Base-by-base conservation (phyloP, 768 basidiomycete genomes). In the Leccinum incarnatum region DNA sequence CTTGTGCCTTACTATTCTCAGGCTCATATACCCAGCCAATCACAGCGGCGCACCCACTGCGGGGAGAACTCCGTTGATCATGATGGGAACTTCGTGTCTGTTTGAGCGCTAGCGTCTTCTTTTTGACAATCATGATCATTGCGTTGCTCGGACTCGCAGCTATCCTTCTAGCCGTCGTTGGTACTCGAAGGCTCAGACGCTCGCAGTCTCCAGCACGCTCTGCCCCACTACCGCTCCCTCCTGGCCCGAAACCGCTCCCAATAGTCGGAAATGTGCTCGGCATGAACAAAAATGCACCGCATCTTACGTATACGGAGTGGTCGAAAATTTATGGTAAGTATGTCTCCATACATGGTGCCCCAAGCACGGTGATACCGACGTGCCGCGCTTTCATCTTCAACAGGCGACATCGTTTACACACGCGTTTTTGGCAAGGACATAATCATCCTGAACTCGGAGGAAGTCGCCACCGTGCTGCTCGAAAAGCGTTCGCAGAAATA, bases 401-500 rank as follows among this genome's bases (percentile, higher is more conserved):
- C 17, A 49, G 48, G 48, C 14, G 48, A 49, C 25, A 49, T 49
- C 21, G 45, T 65, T 12, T 49, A 57, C 21, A 21, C 19, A 0
- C 52, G 47, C 19, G 62, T 81, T 21, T 69, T 84, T 52, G 75
- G 77, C 30, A 76, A 80, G 56, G 73, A 79, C 3, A 74, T 84
- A 66, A 64, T 86, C 53, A 71, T 84, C 51, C 65, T 86, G 49
- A 84, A 79, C 69, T 77, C 76, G 65, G 66, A 78, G 55, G 71
- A 80, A 59, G 76, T 74, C 10, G 78, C 77, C 36, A 72, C 73
- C n/a, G 81, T 82, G 45, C 69, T 85, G 25, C 69, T 85, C 32
- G 83, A 85, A 37, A 81, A 76, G 62, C 77, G 80, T 32, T 79
- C 82, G 50, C 65, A 77, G 10, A 80, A 80, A 25, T 85, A 85